Base-by-base conservation (phyloP, 352 stramenopile species). In the Phytophthora citricola region DNA sequence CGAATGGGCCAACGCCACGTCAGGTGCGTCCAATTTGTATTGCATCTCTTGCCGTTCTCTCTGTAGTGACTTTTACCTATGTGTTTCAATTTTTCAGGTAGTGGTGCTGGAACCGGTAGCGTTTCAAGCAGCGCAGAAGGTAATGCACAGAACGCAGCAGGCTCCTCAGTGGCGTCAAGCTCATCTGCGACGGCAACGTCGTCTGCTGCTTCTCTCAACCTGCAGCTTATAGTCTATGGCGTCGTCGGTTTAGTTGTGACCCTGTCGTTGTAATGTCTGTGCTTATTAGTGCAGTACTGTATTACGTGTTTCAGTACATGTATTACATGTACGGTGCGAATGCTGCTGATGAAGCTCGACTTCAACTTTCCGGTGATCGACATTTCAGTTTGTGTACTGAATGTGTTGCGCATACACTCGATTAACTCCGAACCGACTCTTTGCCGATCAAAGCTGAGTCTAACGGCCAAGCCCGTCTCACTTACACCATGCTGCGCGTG, bases 1-100 rank as follows among this genome's bases (percentile, higher is more conserved):
- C 10, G 52, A 73, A 44, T 81, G 76, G 76, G 2, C 49, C 2
- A 64, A 60, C 44, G 48, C 58, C 4, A 58, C 57, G 31, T 77
- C 73, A 36, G 68, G 73, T 84, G 58, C 17, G 58, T 43, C 17
- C 11, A 39, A 38, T 47, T 32, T 12, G 2, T 58, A n/a, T 38
- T 52, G 29, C 27, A 36, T 32, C 7, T 36, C 15, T 38, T 15
- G 22, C 27, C 22, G 11, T 29, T 48, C 3, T 12, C 31, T 14
- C 20, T 6, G 26, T 38, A 52, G 24, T 47, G 41, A 59, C n/a
- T 55, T 31, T 9, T 46, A 8, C 36, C 11, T 53, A 11, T 46
- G 1, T 40, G 7, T 7, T 41, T 46, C 39, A 22, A 10, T 49
- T 63, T n/a, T 55, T 66, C 36, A 72, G 44, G 36, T 26, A 69